Percentiles rank a stretch among this genome's conserved stretches.
Evolutionary conservation across 148 eudicot species (phyloP).

Genomic region (Rhododendron mucronatum): DNA sequence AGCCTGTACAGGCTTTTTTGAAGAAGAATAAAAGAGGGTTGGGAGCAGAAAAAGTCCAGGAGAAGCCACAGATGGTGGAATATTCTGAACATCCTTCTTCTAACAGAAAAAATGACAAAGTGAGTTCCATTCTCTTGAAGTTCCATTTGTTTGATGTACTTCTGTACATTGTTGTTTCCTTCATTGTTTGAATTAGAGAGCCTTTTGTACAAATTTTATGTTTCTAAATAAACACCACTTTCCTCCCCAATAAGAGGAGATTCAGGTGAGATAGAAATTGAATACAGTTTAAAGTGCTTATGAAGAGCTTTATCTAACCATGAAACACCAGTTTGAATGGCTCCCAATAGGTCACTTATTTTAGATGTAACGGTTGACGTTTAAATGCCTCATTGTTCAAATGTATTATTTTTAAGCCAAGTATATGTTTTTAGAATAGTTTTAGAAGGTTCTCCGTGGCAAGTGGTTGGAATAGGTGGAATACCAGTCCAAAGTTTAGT

Average conservation of each 20-base stretch:
- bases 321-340: neutral
- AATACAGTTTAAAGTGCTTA: neutral
- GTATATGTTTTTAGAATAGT: neutral
- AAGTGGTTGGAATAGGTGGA: neutral
- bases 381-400: neutral
- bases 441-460: neutral
- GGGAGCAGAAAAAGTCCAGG: slow-evolving; percentile 62
- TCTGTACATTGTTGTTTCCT: neutral
- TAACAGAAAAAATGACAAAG: slow-evolving; percentile 24
- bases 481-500: neutral
- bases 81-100: slow-evolving; percentile 13
- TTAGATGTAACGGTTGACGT: neutral
- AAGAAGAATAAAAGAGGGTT: slow-evolving; percentile 74
- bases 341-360: neutral
- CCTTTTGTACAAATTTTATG: neutral
- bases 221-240: too few relatives aligned
- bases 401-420: neutral
- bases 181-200: neutral
- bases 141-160: too few relatives aligned
- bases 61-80: slow-evolving; percentile 22
- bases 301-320: neutral
- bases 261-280: neutral
- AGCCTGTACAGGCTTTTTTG: slow-evolving; percentile 58
- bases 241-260: neutral
- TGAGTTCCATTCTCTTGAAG: slow-evolving; percentile 16